Percentiles rank a stretch among this genome's conserved stretches.
Evolutionary conservation across 306 rosid species (phyloP).

Genomic region (Fragaria ananassa): DNA sequence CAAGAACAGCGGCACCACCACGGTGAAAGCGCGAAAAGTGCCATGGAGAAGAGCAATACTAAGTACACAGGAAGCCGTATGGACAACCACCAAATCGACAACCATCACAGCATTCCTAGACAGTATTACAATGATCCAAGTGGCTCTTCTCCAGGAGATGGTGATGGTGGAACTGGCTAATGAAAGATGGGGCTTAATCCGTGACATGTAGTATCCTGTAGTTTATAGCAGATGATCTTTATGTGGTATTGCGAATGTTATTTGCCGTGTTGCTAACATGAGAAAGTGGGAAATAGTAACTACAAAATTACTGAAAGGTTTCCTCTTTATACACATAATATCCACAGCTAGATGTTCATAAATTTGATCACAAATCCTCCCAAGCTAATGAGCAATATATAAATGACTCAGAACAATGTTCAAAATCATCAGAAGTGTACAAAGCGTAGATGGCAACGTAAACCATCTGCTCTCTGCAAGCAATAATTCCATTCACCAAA

Average conservation of each 20-base stretch:
- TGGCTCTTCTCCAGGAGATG: slow-evolving; percentile 36
- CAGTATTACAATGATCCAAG: slow-evolving; percentile 29
- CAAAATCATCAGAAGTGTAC: neutral
- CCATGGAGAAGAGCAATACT: slow-evolving; percentile 27
- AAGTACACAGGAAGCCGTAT: slow-evolving; percentile 23
- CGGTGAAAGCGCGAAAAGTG: slow-evolving; percentile 21
- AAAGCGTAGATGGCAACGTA: neutral
- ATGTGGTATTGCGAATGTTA: neutral
- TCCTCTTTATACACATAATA: too few relatives aligned
- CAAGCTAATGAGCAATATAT: neutral
- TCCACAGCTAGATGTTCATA: neutral
- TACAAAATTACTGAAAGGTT: neutral
- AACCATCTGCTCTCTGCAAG: neutral
- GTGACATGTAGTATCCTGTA: neutral
- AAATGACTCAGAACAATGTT: too few relatives aligned
- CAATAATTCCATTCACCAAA: neutral
- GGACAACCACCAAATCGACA: slow-evolving; percentile 34
- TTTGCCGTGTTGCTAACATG: neutral
- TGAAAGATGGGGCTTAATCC: neutral
- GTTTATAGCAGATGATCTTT: neutral
- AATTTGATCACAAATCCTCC: neutral
- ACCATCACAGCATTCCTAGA: slow-evolving; percentile 45
- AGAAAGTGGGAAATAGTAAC: neutral
- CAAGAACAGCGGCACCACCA: slow-evolving; percentile 41
- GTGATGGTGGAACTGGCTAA: slow-evolving; percentile 16